Conservation (phyloP, 225 moss, liverwort and hornwort species). For the Marchantia paleacea region DNA sequence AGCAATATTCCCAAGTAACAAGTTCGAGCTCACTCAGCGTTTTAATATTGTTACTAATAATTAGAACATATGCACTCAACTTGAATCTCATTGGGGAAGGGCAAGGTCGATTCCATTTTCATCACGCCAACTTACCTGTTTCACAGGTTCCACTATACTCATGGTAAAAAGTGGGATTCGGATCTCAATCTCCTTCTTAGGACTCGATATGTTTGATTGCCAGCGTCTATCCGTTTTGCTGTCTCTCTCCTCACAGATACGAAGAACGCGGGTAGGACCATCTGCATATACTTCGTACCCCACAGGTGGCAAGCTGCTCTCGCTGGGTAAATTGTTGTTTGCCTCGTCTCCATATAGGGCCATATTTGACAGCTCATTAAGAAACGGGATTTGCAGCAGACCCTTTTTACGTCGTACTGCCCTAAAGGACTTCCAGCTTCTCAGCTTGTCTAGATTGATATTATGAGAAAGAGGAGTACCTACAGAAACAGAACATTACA, state of each 20-base stretch:
- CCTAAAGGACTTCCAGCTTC: conserved; percentile 84
- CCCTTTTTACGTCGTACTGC: conserved; percentile 55
- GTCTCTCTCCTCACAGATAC: conserved; percentile 73
- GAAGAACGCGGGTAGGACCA: conserved; percentile 86
- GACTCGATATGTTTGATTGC: conserved; percentile 80
- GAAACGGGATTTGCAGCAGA: conserved; percentile 70
- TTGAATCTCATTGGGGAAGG: background rate
- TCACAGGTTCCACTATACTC: conserved; percentile 73
- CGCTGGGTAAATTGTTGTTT: conserved; percentile 32
- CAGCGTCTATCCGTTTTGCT: conserved; percentile 68
- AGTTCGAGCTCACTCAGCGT: no score
- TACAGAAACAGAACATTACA: conserved; percentile 14
- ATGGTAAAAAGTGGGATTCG: conserved; percentile 74
- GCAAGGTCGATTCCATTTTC: background rate
- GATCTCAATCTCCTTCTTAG: conserved; percentile 69
- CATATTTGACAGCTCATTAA: conserved; percentile 59
- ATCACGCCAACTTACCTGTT: conserved; percentile 47
- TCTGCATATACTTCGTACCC: conserved; percentile 92
- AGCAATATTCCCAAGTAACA: no score
- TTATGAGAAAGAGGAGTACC: conserved; percentile 64
- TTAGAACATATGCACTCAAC: no score
- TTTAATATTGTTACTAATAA: no score
- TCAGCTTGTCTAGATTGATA: conserved; percentile 92
- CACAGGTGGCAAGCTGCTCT: conserved; percentile 47
- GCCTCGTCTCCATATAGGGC: conserved; percentile 49